Percentiles rank a stretch among this genome's conserved stretches.
phyloP scores from a whole-genome alignment of 2,329 filamentous ascomycete genomes.

The Rutstroemia sp. region DNA sequence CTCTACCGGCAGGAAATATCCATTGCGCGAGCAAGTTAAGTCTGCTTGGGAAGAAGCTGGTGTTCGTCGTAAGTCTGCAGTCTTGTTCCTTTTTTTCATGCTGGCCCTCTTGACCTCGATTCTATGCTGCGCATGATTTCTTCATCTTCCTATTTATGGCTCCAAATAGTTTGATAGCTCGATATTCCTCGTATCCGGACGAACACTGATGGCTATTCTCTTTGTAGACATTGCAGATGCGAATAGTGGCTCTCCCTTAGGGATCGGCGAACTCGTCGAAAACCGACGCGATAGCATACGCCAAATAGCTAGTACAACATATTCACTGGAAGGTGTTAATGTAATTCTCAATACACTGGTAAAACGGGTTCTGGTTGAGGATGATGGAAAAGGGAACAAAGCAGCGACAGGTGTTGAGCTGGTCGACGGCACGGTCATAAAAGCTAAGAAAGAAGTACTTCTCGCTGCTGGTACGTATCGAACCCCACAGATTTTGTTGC shows the following conservation, averaged over 20 bases:
- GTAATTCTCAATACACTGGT: neutral
- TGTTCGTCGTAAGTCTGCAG: neutral
- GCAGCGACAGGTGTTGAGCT: neutral
- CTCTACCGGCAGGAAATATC: neutral
- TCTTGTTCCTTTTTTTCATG: neutral
- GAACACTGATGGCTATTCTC: no score
- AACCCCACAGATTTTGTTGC: neutral
- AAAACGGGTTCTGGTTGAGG: neutral
- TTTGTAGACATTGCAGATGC: neutral
- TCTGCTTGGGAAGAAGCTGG: neutral
- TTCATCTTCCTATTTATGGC: no score
- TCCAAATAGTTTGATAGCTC: no score
- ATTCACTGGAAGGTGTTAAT: neutral
- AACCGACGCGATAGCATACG: neutral
- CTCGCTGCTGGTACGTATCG: neutral
- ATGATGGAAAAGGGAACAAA: neutral
- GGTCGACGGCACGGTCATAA: neutral
- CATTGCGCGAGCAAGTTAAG: neutral
- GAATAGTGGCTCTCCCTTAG: neutral
- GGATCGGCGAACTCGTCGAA: neutral
- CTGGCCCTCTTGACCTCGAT: neutral
- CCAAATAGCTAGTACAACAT: neutral
- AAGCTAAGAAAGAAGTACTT: neutral
- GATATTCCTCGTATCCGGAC: no score
- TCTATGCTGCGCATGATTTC: no score